These are phyloP conservation scores for Melanomma pulvis-pyrius DNA, from an alignment of 495 filamentous ascomycete genomes.

Conservation along the genomic window DNA sequence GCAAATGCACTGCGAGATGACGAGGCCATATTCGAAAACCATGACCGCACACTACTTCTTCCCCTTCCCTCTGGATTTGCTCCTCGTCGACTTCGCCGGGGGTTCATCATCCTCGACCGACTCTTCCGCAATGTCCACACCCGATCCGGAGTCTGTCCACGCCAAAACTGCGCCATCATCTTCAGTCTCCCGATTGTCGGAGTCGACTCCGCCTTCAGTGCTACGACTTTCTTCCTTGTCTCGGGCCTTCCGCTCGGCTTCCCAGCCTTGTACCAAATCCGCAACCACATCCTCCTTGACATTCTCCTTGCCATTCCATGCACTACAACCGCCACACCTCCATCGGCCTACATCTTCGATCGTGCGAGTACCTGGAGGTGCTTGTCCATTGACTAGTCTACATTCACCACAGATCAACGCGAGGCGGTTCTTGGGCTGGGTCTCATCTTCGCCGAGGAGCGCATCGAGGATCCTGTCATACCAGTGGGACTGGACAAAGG, in stretches of 20 bases:
- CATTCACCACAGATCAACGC: slow-evolving; percentile 84
- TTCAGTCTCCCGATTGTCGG: slow-evolving; percentile 22
- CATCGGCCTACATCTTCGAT: slow-evolving; percentile 83
- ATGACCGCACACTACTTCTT: slow-evolving; percentile 18
- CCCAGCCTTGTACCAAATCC: slow-evolving; percentile 28
- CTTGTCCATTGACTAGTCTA: slow-evolving; percentile 91
- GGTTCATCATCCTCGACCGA: slow-evolving; percentile 18
- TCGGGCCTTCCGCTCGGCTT: slow-evolving; percentile 16
- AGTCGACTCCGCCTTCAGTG: slow-evolving; percentile 21
- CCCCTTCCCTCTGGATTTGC: slow-evolving; percentile 23
- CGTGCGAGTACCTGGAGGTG: slow-evolving; percentile 79
- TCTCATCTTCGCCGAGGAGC: slow-evolving; percentile 93
- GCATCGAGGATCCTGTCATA: slow-evolving; percentile 93
- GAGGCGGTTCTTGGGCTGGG: slow-evolving; percentile 83
- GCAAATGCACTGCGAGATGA: background rate
- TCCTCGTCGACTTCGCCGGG: slow-evolving; percentile 27
- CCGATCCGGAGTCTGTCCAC: slow-evolving; percentile 15
- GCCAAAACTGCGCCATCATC: slow-evolving; percentile 8
- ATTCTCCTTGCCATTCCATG: slow-evolving; percentile 81
- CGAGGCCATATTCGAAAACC: background rate
- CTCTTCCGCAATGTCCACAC: slow-evolving; percentile 25
- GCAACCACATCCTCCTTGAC: slow-evolving; percentile 21
- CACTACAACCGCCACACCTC: slow-evolving; percentile 83
- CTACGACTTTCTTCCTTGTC: slow-evolving; percentile 16
- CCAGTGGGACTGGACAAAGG: slow-evolving; percentile 68